Percentiles rank a stretch among this genome's conserved stretches.
Conservation (phyloP, 768 basidiomycete species). For the Xerocomellus intermedius region DNA sequence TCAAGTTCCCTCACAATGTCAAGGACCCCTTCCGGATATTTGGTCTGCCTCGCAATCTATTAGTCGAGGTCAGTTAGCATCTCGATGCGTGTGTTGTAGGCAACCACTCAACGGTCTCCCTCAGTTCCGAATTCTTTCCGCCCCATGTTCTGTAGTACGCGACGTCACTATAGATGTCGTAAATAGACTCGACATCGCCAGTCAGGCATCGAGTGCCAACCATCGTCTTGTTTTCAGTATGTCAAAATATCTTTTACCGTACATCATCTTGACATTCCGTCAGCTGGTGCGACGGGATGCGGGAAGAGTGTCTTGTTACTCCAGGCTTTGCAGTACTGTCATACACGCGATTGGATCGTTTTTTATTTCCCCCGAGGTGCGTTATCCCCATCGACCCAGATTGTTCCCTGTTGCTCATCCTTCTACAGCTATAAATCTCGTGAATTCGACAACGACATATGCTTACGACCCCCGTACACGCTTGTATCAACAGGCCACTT, state of each 20-base stretch:
- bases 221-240: constrained; percentile 65
- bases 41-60: constrained; percentile 68
- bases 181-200: constrained; percentile 52
- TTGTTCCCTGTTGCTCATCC: background rate
- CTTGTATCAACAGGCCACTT: constrained; percentile 71
- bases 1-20: constrained; percentile 43
- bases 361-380: constrained; percentile 80
- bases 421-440: constrained; percentile 49
- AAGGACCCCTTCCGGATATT: constrained; percentile 58
- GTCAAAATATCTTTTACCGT: constrained; percentile 24
- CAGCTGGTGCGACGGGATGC: constrained; percentile 71
- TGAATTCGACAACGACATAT: constrained; percentile 74
- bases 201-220: constrained; percentile 45
- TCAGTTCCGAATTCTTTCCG: constrained; percentile 68
- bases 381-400: constrained; percentile 12
- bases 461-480: constrained; percentile 72
- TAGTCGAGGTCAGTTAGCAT: constrained; percentile 61
- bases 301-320: constrained; percentile 82
- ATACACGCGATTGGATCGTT: constrained; percentile 71
- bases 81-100: background rate
- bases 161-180: constrained; percentile 58
- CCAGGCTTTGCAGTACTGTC: constrained; percentile 71
- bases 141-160: constrained; percentile 72
- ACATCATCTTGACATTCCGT: background rate
- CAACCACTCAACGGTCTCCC: background rate